These are phyloP conservation scores for Ceratocystis ficicola DNA, from an alignment of 2,329 filamentous ascomycete genomes.

Conservation along the genomic window DNA sequence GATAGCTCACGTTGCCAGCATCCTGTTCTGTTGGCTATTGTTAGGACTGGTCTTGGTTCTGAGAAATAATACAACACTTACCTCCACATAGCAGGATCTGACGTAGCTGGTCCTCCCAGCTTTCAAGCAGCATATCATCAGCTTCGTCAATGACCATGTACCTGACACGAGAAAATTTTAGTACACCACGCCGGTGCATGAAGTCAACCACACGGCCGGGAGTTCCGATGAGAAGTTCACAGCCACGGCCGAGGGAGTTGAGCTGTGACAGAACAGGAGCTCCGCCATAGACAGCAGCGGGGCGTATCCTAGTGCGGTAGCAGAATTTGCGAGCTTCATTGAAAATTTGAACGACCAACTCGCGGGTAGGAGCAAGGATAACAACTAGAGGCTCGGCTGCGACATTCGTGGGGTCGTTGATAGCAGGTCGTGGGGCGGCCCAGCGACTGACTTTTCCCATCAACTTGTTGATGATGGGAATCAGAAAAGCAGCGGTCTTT, in stretches of 20 bases:
- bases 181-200: slow-evolving; percentile 54
- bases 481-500: slow-evolving; percentile 86
- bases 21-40: slow-evolving; percentile 52
- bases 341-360: slow-evolving; percentile 89
- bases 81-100: slow-evolving; percentile 40
- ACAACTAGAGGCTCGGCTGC: slow-evolving; percentile 80
- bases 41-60: background rate
- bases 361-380: slow-evolving; percentile 73
- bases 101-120: slow-evolving; percentile 66
- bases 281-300: slow-evolving; percentile 81
- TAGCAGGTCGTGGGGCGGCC: slow-evolving; percentile 62
- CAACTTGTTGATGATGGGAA: slow-evolving; percentile 76
- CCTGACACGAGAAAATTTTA: slow-evolving; percentile 65
- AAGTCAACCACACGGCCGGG: slow-evolving; percentile 79
- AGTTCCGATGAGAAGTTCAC: slow-evolving; percentile 78
- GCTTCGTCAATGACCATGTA: slow-evolving; percentile 85
- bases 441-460: slow-evolving; percentile 95
- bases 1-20: slow-evolving; percentile 53
- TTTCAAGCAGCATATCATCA: slow-evolving; percentile 72
- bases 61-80: background rate
- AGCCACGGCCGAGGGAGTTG: slow-evolving; percentile 64
- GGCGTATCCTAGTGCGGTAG: slow-evolving; percentile 88
- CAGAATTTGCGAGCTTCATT: slow-evolving; percentile 86
- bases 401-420: slow-evolving; percentile 33
- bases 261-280: slow-evolving; percentile 58